phyloP scores from a whole-genome alignment of 306 rosid species.

The Malus domestica region ASM211411v1 NC_041790.1:32540501-32541000 shows the following conservation, averaged over 20 bases:
- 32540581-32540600: constrained; percentile 85
- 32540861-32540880: constrained; percentile 45
- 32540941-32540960: constrained; percentile 29
- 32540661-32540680: constrained; percentile 53
- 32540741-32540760: constrained; percentile 53
- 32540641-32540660: constrained; percentile 29
- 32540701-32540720: constrained; percentile 55
- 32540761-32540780: constrained; percentile 69
- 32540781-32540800: constrained; percentile 31
- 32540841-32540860: constrained; percentile 60
- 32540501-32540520: constrained; percentile 40
- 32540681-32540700: constrained; percentile 80
- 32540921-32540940: constrained; percentile 40
- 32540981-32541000: constrained; percentile 46
- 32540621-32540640: constrained; percentile 23
- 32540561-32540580: constrained; percentile 51
- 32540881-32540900: constrained; percentile 81
- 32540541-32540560: constrained; percentile 39
- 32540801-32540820: constrained; percentile 90
- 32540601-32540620: constrained; percentile 59
- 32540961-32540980: constrained; percentile 36
- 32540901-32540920: constrained; percentile 45
- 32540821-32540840: constrained; percentile 70
- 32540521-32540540: constrained; percentile 26
- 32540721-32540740: constrained; percentile 52